Conservation (phyloP, 1,284 basidiomycete genomes). For the Wolfiporia cocos region DNA sequence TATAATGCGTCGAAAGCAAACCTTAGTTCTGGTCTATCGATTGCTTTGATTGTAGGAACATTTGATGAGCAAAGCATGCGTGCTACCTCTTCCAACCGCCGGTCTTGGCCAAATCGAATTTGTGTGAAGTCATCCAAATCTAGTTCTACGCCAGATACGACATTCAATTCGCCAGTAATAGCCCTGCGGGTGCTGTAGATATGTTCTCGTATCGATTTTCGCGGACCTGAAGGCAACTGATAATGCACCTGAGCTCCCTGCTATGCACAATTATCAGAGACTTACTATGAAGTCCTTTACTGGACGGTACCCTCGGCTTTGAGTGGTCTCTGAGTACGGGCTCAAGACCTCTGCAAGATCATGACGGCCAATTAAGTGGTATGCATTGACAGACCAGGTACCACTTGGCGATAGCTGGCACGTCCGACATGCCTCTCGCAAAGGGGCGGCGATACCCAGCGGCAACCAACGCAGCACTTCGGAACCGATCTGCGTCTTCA, state of each 20-base stretch:
- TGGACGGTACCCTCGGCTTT: conserved; percentile 46
- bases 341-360: conserved; percentile 68
- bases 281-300: conserved; percentile 57
- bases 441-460: conserved; percentile 70
- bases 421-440: conserved; percentile 77
- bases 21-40: conserved; percentile 71
- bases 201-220: conserved; percentile 46
- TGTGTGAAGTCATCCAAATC: conserved; percentile 69
- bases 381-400: conserved; percentile 68
- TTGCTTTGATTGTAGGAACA: conserved; percentile 57
- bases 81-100: conserved; percentile 81
- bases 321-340: conserved; percentile 34
- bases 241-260: neutral
- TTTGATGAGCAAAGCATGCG: conserved; percentile 80
- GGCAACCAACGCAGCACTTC: conserved; percentile 53
- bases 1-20: conserved; percentile 27
- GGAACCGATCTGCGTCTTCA: conserved; percentile 41
- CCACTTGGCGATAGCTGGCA: conserved; percentile 75
- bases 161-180: conserved; percentile 47
- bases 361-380: conserved; percentile 71
- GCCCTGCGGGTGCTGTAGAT: conserved; percentile 42
- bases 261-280: neutral
- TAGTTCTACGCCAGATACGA: conserved; percentile 64
- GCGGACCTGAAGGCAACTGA: conserved; percentile 39
- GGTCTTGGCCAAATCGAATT: conserved; percentile 83